Base-by-base conservation (phyloP, 2,329 filamentous ascomycete species). In the Pseudogymnoascus sp. region DNA sequence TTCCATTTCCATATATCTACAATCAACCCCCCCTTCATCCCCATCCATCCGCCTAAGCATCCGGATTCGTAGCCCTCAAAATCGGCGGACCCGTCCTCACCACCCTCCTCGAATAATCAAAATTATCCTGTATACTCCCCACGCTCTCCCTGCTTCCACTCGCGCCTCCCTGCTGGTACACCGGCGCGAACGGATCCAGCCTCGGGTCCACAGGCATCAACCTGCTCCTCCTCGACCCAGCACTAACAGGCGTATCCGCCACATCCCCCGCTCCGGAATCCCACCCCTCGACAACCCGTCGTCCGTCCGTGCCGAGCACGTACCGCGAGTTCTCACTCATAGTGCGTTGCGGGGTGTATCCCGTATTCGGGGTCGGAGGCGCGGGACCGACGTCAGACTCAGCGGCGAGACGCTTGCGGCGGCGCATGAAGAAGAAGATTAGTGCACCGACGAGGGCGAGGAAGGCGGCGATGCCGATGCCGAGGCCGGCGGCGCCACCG, bases 91-190 rank as follows among this genome's bases (percentile, higher is more conserved):
- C 77, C 8, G 81, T 79, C 46, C 79, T 76, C 60, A 81, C 18
- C 1, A 73, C 68, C 59, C 72, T 78, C 66, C 85, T 77, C 40
- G 85, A 87, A 70, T 88, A 88, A 67, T 88, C 85, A 64, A 85
- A 84, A 65, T 88, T 84, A 70, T 88, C 85, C 63, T 82, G 82
- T 4, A 88, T 74, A 1, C 85, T 87, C 67, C 83, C 83, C 70
- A 88, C 75, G 70, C 84, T 88, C 71, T 88, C 85, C 65, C 81
- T 80, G 68, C 84, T 87, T 71, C 82, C 82, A 68, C 80, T 85
- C 25, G 62, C 66, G 3, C 78, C 77, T 49, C 75, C 75, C 16
- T 82, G 78, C 46, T 77, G 75, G 71, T 87, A 88, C 11, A 86
- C 75, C 37, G 80, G 78, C 59, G 82, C 79, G 65, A 83, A 86